Evolutionary conservation across 176 grass and related monocot species (phyloP).

Genomic region (Echinochloa phyllopogon): DNA sequence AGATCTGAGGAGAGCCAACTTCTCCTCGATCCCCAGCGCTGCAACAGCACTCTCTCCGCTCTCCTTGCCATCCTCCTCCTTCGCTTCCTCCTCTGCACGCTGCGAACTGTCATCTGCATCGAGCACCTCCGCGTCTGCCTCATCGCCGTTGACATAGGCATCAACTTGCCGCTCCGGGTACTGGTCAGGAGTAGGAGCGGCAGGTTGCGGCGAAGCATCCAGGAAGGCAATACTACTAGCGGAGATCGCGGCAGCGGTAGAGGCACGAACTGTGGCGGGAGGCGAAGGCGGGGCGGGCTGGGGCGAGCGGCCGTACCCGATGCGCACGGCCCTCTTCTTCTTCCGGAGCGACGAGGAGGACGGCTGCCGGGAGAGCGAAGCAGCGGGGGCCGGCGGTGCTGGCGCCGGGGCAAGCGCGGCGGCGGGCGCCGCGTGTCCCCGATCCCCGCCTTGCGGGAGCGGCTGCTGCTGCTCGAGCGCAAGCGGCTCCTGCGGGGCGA

Average conservation of each 20-base stretch:
- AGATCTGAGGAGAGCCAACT: conserved; percentile 64
- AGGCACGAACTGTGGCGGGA: neutral
- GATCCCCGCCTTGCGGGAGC: conserved; percentile 17
- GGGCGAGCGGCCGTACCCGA: conserved; percentile 82
- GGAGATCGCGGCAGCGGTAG: neutral
- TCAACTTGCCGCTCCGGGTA: conserved; percentile 2
- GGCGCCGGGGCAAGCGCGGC: conserved; percentile 10
- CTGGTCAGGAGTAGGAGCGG: neutral
- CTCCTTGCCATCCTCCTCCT: conserved; percentile 28
- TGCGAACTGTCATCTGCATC: conserved; percentile 34
- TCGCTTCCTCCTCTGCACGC: conserved; percentile 32
- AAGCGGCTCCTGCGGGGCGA: conserved; percentile 40
- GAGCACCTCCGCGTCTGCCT: neutral
- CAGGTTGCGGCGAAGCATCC: conserved; percentile 27
- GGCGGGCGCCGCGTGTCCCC: conserved; percentile 11
- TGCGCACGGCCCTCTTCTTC: conserved; percentile 94
- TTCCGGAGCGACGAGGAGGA: conserved; percentile 65
- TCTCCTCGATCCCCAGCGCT: conserved; percentile 54
- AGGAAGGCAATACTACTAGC: conserved; percentile 18
- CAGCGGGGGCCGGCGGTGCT: conserved; percentile 13
- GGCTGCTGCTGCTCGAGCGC: conserved; percentile 25
- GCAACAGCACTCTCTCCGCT: neutral
- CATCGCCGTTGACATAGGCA: neutral
- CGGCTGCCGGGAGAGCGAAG: conserved; percentile 30
- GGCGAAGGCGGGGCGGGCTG: conserved; percentile 21